A percentile compares a stretch with the other conserved stretches of the same genome.
Conservation (phyloP, 129 eudicot genomes). For the Kitagawia praeruptora region DNA sequence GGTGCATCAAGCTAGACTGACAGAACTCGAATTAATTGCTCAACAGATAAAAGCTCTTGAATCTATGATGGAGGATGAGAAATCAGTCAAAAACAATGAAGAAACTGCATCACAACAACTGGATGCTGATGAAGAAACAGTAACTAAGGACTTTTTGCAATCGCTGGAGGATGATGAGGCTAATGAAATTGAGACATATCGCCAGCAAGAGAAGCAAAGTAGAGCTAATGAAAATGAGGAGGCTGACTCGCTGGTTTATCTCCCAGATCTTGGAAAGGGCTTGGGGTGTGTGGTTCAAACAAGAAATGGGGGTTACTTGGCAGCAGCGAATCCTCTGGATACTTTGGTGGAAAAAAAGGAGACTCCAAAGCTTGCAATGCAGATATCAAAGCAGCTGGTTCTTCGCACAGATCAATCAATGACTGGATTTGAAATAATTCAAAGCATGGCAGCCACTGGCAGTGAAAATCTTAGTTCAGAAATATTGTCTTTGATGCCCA, state of each 20-base stretch:
- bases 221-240: slow-evolving; percentile 21
- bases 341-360: slow-evolving; percentile 48
- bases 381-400: slow-evolving; percentile 70
- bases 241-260: slow-evolving; percentile 35
- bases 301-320: slow-evolving; percentile 77
- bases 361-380: slow-evolving; percentile 87
- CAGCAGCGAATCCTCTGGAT: slow-evolving; percentile 70
- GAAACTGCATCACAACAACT: slow-evolving; percentile 55
- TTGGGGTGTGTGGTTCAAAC: slow-evolving; percentile 86
- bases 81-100: slow-evolving; percentile 21
- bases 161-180: slow-evolving; percentile 55
- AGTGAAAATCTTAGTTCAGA: slow-evolving; percentile 53
- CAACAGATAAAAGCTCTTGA: slow-evolving; percentile 95
- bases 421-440: slow-evolving; percentile 65
- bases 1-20: slow-evolving; percentile 37
- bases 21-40: slow-evolving; percentile 82
- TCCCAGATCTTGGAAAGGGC: slow-evolving; percentile 93
- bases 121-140: slow-evolving; percentile 82
- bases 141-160: slow-evolving; percentile 76
- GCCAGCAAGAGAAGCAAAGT: slow-evolving; percentile 13
- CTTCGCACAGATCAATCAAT: slow-evolving; percentile 25
- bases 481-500: slow-evolving; percentile 65
- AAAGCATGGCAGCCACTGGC: slow-evolving; percentile 66
- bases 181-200: slow-evolving; percentile 19
- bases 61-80: slow-evolving; percentile 63